Conservation (phyloP, 192 early-diverging fungal genomes). For the Coemansia sp. region DNA sequence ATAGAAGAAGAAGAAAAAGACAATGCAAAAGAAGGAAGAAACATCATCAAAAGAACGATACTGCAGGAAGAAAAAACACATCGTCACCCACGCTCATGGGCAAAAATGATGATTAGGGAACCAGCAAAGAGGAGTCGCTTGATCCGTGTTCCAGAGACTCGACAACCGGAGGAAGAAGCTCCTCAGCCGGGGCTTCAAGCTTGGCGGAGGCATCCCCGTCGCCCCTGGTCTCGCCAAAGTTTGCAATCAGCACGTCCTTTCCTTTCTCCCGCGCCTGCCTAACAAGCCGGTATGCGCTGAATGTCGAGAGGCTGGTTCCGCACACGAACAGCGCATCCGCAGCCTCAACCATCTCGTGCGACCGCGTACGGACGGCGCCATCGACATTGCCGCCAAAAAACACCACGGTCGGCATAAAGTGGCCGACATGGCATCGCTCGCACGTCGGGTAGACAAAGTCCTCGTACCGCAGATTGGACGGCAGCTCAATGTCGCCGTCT, state of each 20-base stretch:
- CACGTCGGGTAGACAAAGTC: conserved; percentile 76
- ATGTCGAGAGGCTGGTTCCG: conserved; percentile 81
- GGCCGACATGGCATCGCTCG: conserved; percentile 58
- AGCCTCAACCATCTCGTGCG: conserved; percentile 62
- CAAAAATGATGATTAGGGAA: background rate
- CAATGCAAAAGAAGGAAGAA: too few relatives aligned
- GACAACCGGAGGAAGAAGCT: conserved; percentile 27
- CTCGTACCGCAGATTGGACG: conserved; percentile 57
- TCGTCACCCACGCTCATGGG: background rate
- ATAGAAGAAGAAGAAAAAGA: too few relatives aligned
- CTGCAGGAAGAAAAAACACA: background rate
- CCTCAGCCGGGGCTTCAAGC: conserved; percentile 34
- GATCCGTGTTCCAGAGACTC: conserved; percentile 2
- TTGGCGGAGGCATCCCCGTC: conserved; percentile 54
- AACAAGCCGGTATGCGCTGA: conserved; percentile 77
- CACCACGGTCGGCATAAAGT: conserved; percentile 77
- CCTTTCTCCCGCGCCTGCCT: conserved; percentile 62
- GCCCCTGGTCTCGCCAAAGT: conserved; percentile 74
- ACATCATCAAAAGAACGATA: too few relatives aligned
- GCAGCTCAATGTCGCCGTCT: conserved; percentile 81
- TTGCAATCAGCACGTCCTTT: conserved; percentile 67
- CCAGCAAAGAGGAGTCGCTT: background rate
- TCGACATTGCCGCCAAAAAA: conserved; percentile 91
- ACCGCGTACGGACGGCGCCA: conserved; percentile 48
- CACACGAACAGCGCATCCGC: conserved; percentile 70